A percentile compares a stretch with the other conserved stretches of the same genome.
Conservation (phyloP, 139 green algal species). For the Chlorella sp. region DNA sequence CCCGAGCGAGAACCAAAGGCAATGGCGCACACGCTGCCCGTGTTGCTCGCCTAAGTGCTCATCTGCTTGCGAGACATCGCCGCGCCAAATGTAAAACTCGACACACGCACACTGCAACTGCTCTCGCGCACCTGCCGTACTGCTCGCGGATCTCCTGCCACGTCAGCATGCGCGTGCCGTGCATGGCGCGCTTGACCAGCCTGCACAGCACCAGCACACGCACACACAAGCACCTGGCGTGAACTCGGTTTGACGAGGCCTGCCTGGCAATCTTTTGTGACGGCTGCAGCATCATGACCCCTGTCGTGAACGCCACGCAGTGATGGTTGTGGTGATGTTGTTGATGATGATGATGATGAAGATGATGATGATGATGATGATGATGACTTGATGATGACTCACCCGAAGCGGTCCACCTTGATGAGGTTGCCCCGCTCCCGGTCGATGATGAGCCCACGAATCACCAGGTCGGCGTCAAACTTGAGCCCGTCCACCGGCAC, state of each 20-base stretch:
- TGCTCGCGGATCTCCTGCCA: constrained; percentile 63
- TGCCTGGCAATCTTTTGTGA: too few species aligned
- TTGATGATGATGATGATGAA: not conserved
- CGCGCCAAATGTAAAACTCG: too few species aligned
- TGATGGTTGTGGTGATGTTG: not conserved
- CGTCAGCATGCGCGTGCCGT: constrained; percentile 85
- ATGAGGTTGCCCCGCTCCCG: constrained; percentile 72
- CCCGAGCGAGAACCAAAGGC: too few species aligned
- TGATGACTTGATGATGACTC: constrained; percentile 5
- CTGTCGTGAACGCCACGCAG: too few species aligned
- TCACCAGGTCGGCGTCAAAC: constrained; percentile 85
- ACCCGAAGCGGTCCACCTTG: constrained; percentile 62
- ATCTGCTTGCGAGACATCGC: too few species aligned
- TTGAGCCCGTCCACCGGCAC: constrained; percentile 76
- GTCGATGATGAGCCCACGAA: constrained; percentile 76
- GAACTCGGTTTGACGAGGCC: too few species aligned
- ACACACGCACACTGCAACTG: too few species aligned
- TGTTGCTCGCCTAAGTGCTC: too few species aligned
- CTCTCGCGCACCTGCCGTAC: constrained; percentile 7
- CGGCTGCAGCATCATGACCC: too few species aligned
- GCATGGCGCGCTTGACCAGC: constrained; percentile 90
- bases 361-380: not conserved
- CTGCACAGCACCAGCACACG: constrained; percentile 20
- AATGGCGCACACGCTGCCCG: too few species aligned
- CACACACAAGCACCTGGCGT: too few species aligned